These are phyloP conservation scores for Lactarius vividus DNA, from an alignment of 768 basidiomycete species.

Conservation along the genomic window DNA sequence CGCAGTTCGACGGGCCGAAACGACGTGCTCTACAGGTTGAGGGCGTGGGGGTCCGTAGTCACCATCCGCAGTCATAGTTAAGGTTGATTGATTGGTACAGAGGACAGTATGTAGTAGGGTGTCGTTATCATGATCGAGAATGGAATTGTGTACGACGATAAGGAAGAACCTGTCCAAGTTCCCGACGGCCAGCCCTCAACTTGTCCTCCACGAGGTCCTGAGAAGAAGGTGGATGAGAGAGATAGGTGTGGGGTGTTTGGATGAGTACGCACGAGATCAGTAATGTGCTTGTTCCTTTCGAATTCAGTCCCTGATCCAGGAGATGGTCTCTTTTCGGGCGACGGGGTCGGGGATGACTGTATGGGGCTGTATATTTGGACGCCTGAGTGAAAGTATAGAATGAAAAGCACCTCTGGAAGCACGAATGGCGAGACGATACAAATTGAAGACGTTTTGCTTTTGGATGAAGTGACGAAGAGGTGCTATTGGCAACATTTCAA, in stretches of 20 bases:
- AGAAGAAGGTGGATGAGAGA: not conserved
- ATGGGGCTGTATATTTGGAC: slow-evolving; percentile 11
- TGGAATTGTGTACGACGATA: slow-evolving; percentile 19
- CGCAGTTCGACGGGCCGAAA: not conserved
- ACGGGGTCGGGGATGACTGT: slow-evolving; percentile 60
- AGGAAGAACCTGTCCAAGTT: slow-evolving; percentile 60
- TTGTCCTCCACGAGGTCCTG: slow-evolving; percentile 62
- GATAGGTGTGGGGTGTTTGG: slow-evolving; percentile 7
- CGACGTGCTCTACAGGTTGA: not conserved
- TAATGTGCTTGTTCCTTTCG: slow-evolving; percentile 55
- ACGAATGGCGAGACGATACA: slow-evolving; percentile 69
- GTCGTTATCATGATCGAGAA: slow-evolving; percentile 9
- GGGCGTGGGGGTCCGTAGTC: not conserved
- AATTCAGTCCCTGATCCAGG: slow-evolving; percentile 75
- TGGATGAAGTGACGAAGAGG: slow-evolving; percentile 60
- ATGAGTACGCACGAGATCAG: slow-evolving; percentile 51
- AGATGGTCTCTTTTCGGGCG: slow-evolving; percentile 62
- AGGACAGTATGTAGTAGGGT: not conserved
- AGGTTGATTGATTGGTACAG: not conserved
- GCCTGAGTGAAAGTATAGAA: slow-evolving; percentile 13
- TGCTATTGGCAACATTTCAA: slow-evolving; percentile 35
- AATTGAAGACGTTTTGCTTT: slow-evolving; percentile 52
- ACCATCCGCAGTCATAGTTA: not conserved
- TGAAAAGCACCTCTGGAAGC: slow-evolving; percentile 55
- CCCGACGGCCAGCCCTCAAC: slow-evolving; percentile 53